Percentiles rank a stretch among this genome's conserved stretches.
Evolutionary conservation across 352 stramenopile genomes (phyloP).

Genomic region (Globisporangium solare): DNA sequence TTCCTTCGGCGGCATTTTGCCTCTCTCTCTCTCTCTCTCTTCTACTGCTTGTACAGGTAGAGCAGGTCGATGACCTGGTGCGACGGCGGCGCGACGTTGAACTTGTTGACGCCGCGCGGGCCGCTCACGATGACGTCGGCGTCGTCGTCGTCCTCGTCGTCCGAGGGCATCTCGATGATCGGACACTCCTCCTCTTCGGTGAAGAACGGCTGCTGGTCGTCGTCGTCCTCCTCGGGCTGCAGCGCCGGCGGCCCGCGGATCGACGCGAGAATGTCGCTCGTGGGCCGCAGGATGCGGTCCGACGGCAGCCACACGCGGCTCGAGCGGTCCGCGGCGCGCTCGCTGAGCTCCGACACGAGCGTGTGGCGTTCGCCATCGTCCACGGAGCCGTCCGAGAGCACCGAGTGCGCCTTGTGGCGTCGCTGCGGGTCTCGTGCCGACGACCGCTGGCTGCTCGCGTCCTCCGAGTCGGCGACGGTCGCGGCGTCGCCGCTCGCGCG

Average conservation of each 20-base stretch:
- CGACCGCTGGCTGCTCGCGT: not conserved
- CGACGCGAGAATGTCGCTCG: conserved; percentile 8
- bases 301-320: conserved; percentile 17
- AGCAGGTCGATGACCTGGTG: conserved; percentile 10
- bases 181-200: conserved; percentile 12
- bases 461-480: not conserved
- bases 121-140: too few species aligned
- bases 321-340: conserved; percentile 6
- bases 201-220: conserved; percentile 12
- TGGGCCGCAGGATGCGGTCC: conserved; percentile 9
- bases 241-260: not conserved
- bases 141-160: conserved; percentile 6
- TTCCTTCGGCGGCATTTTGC: not conserved
- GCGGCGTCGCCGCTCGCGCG: not conserved
- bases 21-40: not conserved
- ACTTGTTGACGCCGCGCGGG: not conserved
- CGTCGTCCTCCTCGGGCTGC: conserved; percentile 11
- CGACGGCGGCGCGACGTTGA: not conserved
- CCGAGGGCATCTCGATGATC: conserved; percentile 12
- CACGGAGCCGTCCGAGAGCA: conserved; percentile 1
- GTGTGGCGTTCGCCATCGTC: conserved; percentile 12
- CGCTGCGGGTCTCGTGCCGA: not conserved
- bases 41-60: conserved; percentile 9
- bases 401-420: conserved; percentile 6
- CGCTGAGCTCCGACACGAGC: conserved; percentile 1